Evolutionary conservation across 2,329 filamentous ascomycete genomes (phyloP).

Genomic region (Pseudocercospora vitis): DNA sequence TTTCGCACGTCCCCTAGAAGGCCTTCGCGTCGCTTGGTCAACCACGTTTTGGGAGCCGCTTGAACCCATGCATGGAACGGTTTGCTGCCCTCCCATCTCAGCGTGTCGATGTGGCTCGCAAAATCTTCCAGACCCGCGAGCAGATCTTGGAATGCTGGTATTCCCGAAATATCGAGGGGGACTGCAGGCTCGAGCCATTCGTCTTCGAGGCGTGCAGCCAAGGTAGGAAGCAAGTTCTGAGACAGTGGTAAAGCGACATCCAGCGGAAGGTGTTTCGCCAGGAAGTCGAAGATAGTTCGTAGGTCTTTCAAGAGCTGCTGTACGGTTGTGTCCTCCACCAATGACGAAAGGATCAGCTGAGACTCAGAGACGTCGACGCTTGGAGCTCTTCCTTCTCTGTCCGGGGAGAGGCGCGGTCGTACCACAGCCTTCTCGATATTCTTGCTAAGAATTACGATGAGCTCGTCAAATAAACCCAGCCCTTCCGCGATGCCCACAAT

Average conservation of each 20-base stretch:
- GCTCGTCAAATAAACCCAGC: slow-evolving; percentile 30
- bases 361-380: slow-evolving; percentile 26
- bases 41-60: slow-evolving; percentile 78
- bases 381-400: slow-evolving; percentile 23
- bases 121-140: slow-evolving; percentile 67
- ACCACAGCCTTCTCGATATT: slow-evolving; percentile 36
- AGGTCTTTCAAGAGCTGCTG: slow-evolving; percentile 46
- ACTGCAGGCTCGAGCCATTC: slow-evolving; percentile 75
- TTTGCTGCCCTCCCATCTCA: slow-evolving; percentile 62
- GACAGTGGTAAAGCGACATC: slow-evolving; percentile 59
- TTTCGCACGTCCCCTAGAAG: slow-evolving; percentile 73
- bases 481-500: slow-evolving; percentile 25
- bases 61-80: slow-evolving; percentile 77
- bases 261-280: slow-evolving; percentile 53
- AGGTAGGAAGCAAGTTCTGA: slow-evolving; percentile 65
- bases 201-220: slow-evolving; percentile 67
- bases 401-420: slow-evolving; percentile 30
- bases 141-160: slow-evolving; percentile 69
- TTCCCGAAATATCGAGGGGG: slow-evolving; percentile 69
- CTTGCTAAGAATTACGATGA: slow-evolving; percentile 30
- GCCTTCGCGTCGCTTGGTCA: slow-evolving; percentile 76
- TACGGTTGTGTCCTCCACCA: slow-evolving; percentile 18
- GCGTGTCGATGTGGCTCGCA: slow-evolving; percentile 60
- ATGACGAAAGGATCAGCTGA: slow-evolving; percentile 30
- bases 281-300: slow-evolving; percentile 49